Base-by-base conservation (phyloP, 2,329 filamentous ascomycete genomes). In the Xylaria sp. region DNA sequence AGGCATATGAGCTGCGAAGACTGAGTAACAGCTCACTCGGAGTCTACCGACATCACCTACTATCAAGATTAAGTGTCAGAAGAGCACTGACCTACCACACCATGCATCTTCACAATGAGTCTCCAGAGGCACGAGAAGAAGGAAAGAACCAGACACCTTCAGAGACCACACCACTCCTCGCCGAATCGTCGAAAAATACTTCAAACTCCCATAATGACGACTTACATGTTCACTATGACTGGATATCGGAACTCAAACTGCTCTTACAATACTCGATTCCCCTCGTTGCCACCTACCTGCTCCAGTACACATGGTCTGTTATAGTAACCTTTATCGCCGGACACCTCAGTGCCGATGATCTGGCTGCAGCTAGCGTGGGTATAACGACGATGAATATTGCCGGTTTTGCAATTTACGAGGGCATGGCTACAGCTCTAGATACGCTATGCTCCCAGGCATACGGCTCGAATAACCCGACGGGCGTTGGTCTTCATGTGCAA, bases 351-450 rank as follows among this genome's bases (percentile, higher is more conserved):
- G 82, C 83, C 2, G 81, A 85, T 71, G 86, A 86, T 67, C 75
- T 88, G 11, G 86, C 84, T 1, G 86, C 85, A 0, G 84, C 85
- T 0, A 85, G 82, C 59, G 74, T 87, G 13, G 84, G 84, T n/a
- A 81, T 84, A 13, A 87, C 85, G 59, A 87, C 85, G 0, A 84
- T 86, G 71, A 87, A 84, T 70, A 87, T 88, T 59, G 80, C 84
- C 6, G 86, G 86, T 0, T 81, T 84, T 26, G 82, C 86, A 0
- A 77, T 86, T n/a, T 83, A 83, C 65, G 83, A 86, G 72, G 85
- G 85, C 23, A 81, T 86, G 74, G 83, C 84, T 9, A 86, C 84
- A 0, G 82, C 81, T n/a, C 75, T 86, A 20, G 84, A 86, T 69
- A 86, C 84, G 0, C 77, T 86, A 1, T 86, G 84, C 70, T 82